phyloP scores from a whole-genome alignment of 139 green algal genomes.

The Chlamydomonas asymmetrica region DNA sequence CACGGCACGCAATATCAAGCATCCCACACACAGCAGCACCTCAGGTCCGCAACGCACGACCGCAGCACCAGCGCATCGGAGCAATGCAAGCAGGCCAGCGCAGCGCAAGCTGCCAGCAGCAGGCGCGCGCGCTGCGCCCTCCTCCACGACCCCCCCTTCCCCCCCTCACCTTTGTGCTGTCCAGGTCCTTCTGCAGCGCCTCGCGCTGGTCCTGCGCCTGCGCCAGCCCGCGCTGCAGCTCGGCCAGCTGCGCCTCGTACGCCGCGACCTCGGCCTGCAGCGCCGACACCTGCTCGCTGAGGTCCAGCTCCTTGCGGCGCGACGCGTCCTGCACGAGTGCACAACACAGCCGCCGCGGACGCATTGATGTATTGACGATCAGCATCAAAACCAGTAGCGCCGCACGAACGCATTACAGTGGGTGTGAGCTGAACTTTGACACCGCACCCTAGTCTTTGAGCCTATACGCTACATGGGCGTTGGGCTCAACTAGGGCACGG shows the following conservation, averaged over 20 bases:
- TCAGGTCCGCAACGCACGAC: not conserved
- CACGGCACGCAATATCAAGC: no score
- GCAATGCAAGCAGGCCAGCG: no score
- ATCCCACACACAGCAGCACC: no score
- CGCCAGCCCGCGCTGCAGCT: constrained; percentile 14
- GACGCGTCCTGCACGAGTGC: not conserved
- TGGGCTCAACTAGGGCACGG: no score
- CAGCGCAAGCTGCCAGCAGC: constrained; percentile 9
- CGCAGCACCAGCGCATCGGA: not conserved
- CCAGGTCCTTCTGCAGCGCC: no score
- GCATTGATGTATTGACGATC: not conserved
- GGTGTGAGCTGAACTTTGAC: not conserved
- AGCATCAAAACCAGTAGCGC: not conserved
- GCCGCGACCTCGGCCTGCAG: not conserved
- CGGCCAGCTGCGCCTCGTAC: not conserved
- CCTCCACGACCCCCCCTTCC: not conserved
- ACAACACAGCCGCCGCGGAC: not conserved
- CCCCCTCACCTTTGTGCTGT: no score
- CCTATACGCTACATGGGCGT: no score
- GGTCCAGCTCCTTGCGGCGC: not conserved
- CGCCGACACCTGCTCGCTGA: not conserved
- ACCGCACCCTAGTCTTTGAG: not conserved
- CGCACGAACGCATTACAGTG: not conserved
- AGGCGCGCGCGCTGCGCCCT: not conserved
- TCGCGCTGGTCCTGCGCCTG: constrained; percentile 11